phyloP scores from a whole-genome alignment of 2,329 filamentous ascomycete genomes.

The Fusarium aywerte region DNA sequence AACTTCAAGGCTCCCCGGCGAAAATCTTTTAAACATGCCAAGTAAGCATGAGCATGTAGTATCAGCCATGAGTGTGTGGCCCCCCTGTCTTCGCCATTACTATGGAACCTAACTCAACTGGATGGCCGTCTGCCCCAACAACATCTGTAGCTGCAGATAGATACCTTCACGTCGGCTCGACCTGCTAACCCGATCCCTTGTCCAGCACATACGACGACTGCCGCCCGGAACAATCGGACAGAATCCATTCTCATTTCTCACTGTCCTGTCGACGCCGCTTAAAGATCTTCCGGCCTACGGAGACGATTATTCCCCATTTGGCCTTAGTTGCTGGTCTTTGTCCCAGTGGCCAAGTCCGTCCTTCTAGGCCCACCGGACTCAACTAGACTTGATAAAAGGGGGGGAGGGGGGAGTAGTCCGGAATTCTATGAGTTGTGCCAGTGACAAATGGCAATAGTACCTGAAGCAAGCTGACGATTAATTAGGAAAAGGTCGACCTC shows the following conservation, averaged over 20 bases:
- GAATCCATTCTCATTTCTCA: conserved; percentile 24
- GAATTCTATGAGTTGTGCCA: conserved; percentile 12
- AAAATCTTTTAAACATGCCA: conserved; percentile 20
- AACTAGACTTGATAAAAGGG: conserved; percentile 22
- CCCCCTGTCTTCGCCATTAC: not conserved
- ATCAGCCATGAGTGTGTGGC: not conserved
- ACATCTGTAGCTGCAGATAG: not conserved
- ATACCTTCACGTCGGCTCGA: not conserved
- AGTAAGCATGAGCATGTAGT: conserved; percentile 6
- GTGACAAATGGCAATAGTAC: conserved; percentile 2
- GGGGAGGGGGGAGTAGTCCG: conserved; percentile 24
- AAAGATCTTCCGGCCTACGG: conserved; percentile 19
- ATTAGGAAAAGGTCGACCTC: not conserved
- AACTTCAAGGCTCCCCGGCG: conserved; percentile 20
- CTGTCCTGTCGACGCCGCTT: conserved; percentile 19
- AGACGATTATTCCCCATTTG: conserved; percentile 24
- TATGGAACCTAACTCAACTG: conserved; percentile 1
- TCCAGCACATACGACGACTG: not conserved
- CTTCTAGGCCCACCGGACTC: conserved; percentile 14
- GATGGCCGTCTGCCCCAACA: not conserved
- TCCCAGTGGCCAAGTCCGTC: conserved; percentile 25
- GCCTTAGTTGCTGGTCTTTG: conserved; percentile 16
- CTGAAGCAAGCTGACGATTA: conserved; percentile 1
- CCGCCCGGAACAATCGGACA: conserved; percentile 20
- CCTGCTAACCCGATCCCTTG: conserved; percentile 6